Evolutionary conservation across 108 stramenopile species (phyloP).

Genomic region (Cyclotella kingstonii): DNA sequence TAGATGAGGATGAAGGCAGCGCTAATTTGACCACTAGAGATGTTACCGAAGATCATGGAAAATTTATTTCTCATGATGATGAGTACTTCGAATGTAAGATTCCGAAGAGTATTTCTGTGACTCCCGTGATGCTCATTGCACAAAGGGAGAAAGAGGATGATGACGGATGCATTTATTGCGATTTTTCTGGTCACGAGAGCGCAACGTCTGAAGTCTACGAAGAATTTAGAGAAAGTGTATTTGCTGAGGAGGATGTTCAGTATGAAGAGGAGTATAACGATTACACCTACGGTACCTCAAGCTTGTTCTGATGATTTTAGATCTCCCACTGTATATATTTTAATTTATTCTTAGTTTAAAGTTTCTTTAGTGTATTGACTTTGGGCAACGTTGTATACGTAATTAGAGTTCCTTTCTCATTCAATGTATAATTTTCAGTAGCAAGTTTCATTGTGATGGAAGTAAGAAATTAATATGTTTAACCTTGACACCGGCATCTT

Average conservation of each 20-base stretch:
- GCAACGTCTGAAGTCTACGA: conserved; percentile 10
- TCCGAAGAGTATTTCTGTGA: neutral
- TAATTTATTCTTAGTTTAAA: neutral
- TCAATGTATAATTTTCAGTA: no score
- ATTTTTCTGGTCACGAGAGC: neutral
- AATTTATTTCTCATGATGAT: conserved; percentile 4
- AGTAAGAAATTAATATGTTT: no score
- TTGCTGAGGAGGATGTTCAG: neutral
- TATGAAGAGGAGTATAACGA: conserved; percentile 7
- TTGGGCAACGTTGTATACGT: no score
- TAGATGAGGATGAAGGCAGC: neutral
- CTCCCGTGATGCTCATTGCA: neutral
- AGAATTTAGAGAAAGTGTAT: conserved; percentile 2
- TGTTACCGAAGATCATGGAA: neutral
- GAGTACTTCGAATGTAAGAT: neutral
- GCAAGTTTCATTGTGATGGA: no score
- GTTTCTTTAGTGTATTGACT: neutral
- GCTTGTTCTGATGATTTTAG: neutral
- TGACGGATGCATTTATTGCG: conserved; percentile 6
- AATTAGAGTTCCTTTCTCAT: no score
- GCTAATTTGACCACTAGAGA: neutral
- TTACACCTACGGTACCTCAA: conserved; percentile 1
- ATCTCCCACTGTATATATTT: neutral
- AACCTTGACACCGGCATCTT: no score
- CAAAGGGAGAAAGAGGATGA: neutral